These are phyloP conservation scores for Cutaneotrichosporon spelunceum DNA, from an alignment of 1,284 basidiomycete species.

Conservation along the genomic window DNA sequence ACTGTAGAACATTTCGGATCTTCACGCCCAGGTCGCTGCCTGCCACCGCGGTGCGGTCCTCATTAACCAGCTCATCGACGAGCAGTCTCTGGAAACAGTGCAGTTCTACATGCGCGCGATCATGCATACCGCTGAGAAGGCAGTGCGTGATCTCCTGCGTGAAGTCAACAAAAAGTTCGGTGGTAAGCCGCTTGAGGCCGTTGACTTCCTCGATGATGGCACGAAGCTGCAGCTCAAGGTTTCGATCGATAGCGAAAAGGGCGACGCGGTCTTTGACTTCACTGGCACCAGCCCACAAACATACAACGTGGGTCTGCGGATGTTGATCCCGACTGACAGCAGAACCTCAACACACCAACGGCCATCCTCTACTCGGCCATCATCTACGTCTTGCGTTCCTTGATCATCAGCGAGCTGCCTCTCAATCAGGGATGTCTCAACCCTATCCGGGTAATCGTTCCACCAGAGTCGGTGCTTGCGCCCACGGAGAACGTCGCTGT, in stretches of 20 bases:
- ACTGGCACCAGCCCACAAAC: constrained; percentile 81
- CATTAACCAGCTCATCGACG: constrained; percentile 39
- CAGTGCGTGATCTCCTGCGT: constrained; percentile 75
- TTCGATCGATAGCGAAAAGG: constrained; percentile 72
- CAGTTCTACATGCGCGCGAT: constrained; percentile 78
- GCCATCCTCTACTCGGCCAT: constrained; percentile 88
- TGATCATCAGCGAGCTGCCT: constrained; percentile 89
- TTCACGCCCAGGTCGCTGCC: constrained; percentile 44
- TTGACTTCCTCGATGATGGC: constrained; percentile 44
- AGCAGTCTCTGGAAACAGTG: constrained; percentile 55
- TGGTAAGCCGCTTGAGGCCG: constrained; percentile 62
- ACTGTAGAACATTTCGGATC: constrained; percentile 37
- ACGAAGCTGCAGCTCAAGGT: constrained; percentile 59
- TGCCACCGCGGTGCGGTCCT: constrained; percentile 41
- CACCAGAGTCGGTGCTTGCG: constrained; percentile 70
- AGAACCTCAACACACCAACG: constrained; percentile 58
- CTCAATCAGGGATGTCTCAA: constrained; percentile 47
- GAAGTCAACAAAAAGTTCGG: constrained; percentile 71
- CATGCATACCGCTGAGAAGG: constrained; percentile 80
- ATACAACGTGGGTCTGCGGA: constrained; percentile 31
- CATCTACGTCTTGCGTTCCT: constrained; percentile 88
- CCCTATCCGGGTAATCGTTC: constrained; percentile 51
- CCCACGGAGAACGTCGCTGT: constrained; percentile 85
- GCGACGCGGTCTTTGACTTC: constrained; percentile 86
- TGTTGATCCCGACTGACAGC: constrained; percentile 17